Evolutionary conservation across 352 stramenopile genomes (phyloP).

Genomic region (Globisporangium splendens): DNA sequence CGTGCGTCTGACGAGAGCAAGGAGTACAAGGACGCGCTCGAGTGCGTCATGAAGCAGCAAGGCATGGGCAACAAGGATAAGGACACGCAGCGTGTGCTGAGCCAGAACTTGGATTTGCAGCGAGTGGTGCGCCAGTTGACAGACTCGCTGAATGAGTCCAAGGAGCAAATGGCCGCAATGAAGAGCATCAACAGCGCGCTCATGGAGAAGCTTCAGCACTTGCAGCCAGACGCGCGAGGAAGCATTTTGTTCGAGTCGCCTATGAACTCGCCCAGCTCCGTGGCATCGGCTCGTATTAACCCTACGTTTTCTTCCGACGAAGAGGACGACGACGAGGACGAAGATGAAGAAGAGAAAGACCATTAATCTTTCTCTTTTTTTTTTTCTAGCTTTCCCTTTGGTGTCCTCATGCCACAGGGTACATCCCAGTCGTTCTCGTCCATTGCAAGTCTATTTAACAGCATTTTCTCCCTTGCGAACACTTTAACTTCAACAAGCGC

Average conservation of each 20-base stretch:
- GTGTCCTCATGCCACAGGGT: too few relatives aligned
- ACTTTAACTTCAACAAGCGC: too few relatives aligned
- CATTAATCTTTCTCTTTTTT: too few relatives aligned
- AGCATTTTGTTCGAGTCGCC: constrained; percentile 46
- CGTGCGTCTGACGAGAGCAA: constrained; percentile 47
- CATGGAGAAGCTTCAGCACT: constrained; percentile 53
- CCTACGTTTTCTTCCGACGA: constrained; percentile 53
- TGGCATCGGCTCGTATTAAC: constrained; percentile 30
- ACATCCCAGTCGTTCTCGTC: too few relatives aligned
- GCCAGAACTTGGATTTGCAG: constrained; percentile 67
- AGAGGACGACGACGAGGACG: constrained; percentile 50
- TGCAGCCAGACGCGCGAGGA: constrained; percentile 46
- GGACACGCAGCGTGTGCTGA: constrained; percentile 49
- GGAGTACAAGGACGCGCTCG: constrained; percentile 57
- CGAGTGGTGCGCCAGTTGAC: constrained; percentile 71
- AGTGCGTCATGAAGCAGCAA: constrained; percentile 39
- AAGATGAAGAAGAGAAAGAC: constrained; percentile 24
- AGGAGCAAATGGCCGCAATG: constrained; percentile 65
- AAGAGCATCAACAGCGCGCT: constrained; percentile 77
- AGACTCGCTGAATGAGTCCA: constrained; percentile 61
- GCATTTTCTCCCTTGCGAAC: too few relatives aligned
- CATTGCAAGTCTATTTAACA: too few relatives aligned
- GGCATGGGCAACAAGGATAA: constrained; percentile 67
- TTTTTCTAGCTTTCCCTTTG: too few relatives aligned
- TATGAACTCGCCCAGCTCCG: constrained; percentile 28